Base-by-base conservation (phyloP, 2,329 filamentous ascomycete genomes). In the Diaporthe sp. region DNA sequence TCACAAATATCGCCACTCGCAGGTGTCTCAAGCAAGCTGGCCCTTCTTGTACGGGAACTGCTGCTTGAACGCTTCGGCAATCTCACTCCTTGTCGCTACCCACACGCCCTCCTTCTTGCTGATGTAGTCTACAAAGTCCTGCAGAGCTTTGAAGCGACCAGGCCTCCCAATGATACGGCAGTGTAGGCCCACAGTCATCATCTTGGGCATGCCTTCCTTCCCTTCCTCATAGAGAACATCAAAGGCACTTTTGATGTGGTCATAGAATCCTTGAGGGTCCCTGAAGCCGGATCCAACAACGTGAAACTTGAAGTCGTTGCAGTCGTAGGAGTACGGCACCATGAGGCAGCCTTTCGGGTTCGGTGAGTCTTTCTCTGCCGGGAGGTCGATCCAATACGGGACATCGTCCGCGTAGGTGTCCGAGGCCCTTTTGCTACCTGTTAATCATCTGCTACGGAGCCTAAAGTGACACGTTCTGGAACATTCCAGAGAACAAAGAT, bases 141-240 rank as follows among this genome's bases (percentile, higher is more conserved):
- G 83, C 55, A 91, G 77, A 1, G 88, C 89, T 60, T 82, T 84
- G 75, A 87, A 87, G 1, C 89, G 82, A 5, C 87, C 89, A 0
- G 88, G 88, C 45, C 87, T 84, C 1, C 88, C 89, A 47, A 87
- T 85, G 71, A 88, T 87, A 9, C 88, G 84, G 76, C 87, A 89
- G 78, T 90, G 88, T 35, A 90, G 78, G 2, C 86, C 87, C 33
- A 90, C 85, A 0, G 88, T 90, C 88, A 90, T 90, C 88, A 90
- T 90, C 81, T 88, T 89, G 6, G 87, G 87, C 76, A 80, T 80
- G 1, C 87, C 87, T 15, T 83, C 82, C 69, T 83, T 79, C 0
- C 87, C 88, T 76, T 89, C 88, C 40, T 86, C 86, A 74, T 89
- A 89, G 42, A 90, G 78, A 25, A 88, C 85, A 77, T 90, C 88